phyloP scores from a whole-genome alignment of 371 early-diverging fungal species.

The Mucor saturninus region DNA sequence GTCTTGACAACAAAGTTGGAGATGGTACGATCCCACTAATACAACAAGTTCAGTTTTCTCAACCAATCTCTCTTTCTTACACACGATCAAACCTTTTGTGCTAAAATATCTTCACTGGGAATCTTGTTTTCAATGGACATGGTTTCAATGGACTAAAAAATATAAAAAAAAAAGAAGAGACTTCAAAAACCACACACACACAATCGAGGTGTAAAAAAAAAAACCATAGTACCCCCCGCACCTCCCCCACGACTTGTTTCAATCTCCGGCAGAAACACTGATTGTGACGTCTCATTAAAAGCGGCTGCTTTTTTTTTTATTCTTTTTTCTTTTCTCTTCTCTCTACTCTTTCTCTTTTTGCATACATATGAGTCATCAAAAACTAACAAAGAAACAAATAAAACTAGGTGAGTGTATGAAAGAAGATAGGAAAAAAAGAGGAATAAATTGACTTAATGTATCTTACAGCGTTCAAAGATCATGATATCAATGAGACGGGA shows the following conservation, averaged over 20 bases:
- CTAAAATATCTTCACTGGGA: constrained; percentile 60
- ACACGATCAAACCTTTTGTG: constrained; percentile 46
- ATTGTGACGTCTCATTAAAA: neutral
- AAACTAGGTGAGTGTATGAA: constrained; percentile 9
- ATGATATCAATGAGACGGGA: constrained; percentile 35
- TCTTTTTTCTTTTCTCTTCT: neutral
- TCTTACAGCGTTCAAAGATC: constrained; percentile 32
- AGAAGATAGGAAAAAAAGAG: neutral
- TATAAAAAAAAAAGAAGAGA: neutral
- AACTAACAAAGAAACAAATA: constrained; percentile 19
- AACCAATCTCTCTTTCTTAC: neutral
- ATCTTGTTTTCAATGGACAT: constrained; percentile 56
- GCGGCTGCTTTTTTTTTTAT: no score
- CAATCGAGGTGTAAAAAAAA: neutral
- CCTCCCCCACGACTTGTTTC: neutral
- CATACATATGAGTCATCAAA: constrained; percentile 2
- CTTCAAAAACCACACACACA: no score
- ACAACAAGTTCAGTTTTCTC: neutral
- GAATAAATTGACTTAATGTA: neutral
- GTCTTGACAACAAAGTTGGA: constrained; percentile 87
- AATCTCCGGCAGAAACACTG: neutral
- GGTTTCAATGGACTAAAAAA: neutral
- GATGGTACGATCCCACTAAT: constrained; percentile 87
- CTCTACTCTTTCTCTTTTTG: neutral
- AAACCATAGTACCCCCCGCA: constrained; percentile 6